Base-by-base conservation (phyloP, 176 grass and related monocot species). In the Lolium perenne region DNA sequence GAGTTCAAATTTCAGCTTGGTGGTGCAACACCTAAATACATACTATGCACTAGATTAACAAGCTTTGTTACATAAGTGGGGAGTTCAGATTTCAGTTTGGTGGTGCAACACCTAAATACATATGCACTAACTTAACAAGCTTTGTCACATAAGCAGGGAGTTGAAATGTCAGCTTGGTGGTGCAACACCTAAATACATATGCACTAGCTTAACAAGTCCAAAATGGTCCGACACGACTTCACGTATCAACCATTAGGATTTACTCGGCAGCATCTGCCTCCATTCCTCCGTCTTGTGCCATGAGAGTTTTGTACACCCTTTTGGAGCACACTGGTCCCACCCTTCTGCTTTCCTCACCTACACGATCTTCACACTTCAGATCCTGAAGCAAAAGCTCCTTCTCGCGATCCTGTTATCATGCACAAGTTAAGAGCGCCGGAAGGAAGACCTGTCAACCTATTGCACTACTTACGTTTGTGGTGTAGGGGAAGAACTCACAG, bases 301-400 rank as follows among this genome's bases (percentile, higher is more conserved):
- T 96, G 18, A 96, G 82, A 66, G 95, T 90, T 78, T 68, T 85
- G 78, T 94, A 99, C 54, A 99, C 85, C 57, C 86, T 80, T 71
- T 71, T 93, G 6, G 94, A 99, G 79, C 94, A 94, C 77, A 83
- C 71, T 38, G 88, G 68, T 5, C 97, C 94, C n/a, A 99, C 41
- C 79, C 89, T 92, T 23, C 78, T 91, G 18, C 87, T 49, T 85
- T 87, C 92, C 3, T 88, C 81, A 15, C 94, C 92, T 49, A 94
- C 68, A 0, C 38, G 43, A 18, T 60, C 82, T 82, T 96, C 92
- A 12, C 86, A 64, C 82, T 29, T 84, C 71, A 99, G 81, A 69
- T 99, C 87, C 43, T 95, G 77, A 50, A 99, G 94, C 49, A 99
- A 63, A 84, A 81, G 87, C 79, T 94, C 87, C 84, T 96, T 99